phyloP scores from a whole-genome alignment of 2,329 filamentous ascomycete species.

The Paecilomyces niveus region DNA sequence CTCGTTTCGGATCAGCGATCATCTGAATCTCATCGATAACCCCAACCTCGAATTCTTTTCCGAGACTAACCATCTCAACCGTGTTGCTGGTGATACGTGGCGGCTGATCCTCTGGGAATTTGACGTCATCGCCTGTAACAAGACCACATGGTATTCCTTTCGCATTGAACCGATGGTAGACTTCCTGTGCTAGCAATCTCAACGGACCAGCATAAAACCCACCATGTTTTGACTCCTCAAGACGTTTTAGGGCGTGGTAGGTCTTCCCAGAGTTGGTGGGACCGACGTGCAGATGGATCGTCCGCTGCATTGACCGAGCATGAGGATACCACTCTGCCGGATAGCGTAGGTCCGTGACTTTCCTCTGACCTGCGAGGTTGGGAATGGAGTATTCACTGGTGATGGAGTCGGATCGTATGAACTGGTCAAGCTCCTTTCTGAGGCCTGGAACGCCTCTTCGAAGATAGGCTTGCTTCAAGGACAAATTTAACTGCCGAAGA shows the following conservation, averaged over 20 bases:
- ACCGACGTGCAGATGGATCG: slow-evolving; percentile 85
- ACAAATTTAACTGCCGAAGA: slow-evolving; percentile 17
- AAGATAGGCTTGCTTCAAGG: slow-evolving; percentile 55
- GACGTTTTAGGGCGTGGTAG: slow-evolving; percentile 79
- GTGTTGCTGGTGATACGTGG: slow-evolving; percentile 71
- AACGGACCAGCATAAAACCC: slow-evolving; percentile 90
- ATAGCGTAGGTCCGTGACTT: slow-evolving; percentile 74
- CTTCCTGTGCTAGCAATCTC: slow-evolving; percentile 82
- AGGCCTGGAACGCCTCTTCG: slow-evolving; percentile 46
- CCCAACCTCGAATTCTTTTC: slow-evolving; percentile 66
- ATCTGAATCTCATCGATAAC: slow-evolving; percentile 99
- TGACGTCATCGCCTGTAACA: slow-evolving; percentile 84
- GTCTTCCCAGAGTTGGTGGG: slow-evolving; percentile 99
- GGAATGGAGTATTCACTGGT: slow-evolving; percentile 50
- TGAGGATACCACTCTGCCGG: slow-evolving; percentile 89
- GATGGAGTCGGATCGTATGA: slow-evolving; percentile 61
- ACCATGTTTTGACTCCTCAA: slow-evolving; percentile 68
- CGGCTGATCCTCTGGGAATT: slow-evolving; percentile 54
- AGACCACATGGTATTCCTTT: slow-evolving; percentile 72
- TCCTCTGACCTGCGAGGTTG: slow-evolving; percentile 53
- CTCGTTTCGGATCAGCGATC: slow-evolving; percentile 72
- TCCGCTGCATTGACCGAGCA: slow-evolving; percentile 72
- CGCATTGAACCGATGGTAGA: slow-evolving; percentile 78
- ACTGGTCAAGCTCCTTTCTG: slow-evolving; percentile 54
- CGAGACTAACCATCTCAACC: slow-evolving; percentile 75